Base-by-base conservation (phyloP, 1,139 yeast species). In the Geotrichum aggregatum region DNA sequence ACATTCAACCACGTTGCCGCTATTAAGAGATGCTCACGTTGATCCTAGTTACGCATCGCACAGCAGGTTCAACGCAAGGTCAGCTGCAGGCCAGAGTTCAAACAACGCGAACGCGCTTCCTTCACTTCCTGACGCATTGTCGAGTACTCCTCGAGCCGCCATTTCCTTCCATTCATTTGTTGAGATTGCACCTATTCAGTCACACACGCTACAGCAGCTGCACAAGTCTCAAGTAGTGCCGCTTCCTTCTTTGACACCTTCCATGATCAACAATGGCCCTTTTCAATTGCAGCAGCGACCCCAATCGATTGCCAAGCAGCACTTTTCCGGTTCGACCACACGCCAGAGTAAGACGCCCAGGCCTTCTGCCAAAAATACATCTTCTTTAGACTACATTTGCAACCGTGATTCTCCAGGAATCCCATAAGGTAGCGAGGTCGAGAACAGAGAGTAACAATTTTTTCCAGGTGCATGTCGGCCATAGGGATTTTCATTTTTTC, bases 141-240 rank as follows among this genome's bases (percentile, higher is more conserved):
- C 52, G 6, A 44, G 31, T 8, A 24, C 52, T 8, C 16, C 47
- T 1, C 14, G 44, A 3, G 35, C 40, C 3, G 14, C 30, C 22
- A 24, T 14, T 26, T 14, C 40, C 14, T 34, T 34, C 3, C 22
- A 26, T 11, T 35, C 38, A n/a, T 38, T 49, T 28, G 39, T 49
- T n/a, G 49, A 49, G 14, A 49, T 49, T 49, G 52, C 52, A 5
- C 52, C 52, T 1, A 19, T 49, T 5, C 44, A 41, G 14, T 5
- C 30, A 1, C 49, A 44, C 13, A 8, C 43, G 2, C 21, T 35
- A 7, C 45, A 24, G 7, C 39, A 19, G 18, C n/a, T 36, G 14
- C 41, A n/a, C 16, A 34, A 21, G 21, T 16, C 19, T 3, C 41
- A 39, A 14, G 34, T 10, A n/a, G 44, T 49, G 16, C 49, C 48